Evolutionary conservation across 352 stramenopile genomes (phyloP).

Genomic region (Peronosclerospora sorghi): DNA sequence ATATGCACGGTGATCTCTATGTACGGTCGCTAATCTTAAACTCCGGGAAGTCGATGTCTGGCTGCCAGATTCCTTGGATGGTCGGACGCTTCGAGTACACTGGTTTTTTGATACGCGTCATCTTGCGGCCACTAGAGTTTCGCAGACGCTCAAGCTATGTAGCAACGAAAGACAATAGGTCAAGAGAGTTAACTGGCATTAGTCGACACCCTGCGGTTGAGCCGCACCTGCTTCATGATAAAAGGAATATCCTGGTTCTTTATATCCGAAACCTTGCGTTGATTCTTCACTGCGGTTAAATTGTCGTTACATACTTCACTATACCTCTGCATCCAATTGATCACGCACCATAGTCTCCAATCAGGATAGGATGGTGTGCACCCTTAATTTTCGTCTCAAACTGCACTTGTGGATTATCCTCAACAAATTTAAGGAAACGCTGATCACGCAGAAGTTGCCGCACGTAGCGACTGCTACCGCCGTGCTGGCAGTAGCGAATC

Average conservation of each 20-base stretch:
- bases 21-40: conserved; percentile 69
- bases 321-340: neutral
- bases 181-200: neutral
- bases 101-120: conserved; percentile 78
- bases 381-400: conserved; percentile 82
- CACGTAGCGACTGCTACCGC: conserved; percentile 69
- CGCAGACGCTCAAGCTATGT: conserved; percentile 65
- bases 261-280: conserved; percentile 77
- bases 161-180: neutral
- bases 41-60: conserved; percentile 72
- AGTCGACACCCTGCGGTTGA: no score
- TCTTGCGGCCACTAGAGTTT: conserved; percentile 82
- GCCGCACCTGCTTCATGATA: conserved; percentile 64
- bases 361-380: conserved; percentile 63
- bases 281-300: conserved; percentile 46
- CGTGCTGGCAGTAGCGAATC: conserved; percentile 73
- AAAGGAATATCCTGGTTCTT: conserved; percentile 84
- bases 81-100: conserved; percentile 73
- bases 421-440: conserved; percentile 76
- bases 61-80: conserved; percentile 83
- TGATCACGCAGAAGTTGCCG: conserved; percentile 59
- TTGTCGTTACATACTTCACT: neutral
- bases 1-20: conserved; percentile 22
- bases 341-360: conserved; percentile 72
- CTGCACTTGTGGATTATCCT: conserved; percentile 79